Base-by-base conservation (phyloP, 75 land plant genomes). In the Azolla pinnata region DNA sequence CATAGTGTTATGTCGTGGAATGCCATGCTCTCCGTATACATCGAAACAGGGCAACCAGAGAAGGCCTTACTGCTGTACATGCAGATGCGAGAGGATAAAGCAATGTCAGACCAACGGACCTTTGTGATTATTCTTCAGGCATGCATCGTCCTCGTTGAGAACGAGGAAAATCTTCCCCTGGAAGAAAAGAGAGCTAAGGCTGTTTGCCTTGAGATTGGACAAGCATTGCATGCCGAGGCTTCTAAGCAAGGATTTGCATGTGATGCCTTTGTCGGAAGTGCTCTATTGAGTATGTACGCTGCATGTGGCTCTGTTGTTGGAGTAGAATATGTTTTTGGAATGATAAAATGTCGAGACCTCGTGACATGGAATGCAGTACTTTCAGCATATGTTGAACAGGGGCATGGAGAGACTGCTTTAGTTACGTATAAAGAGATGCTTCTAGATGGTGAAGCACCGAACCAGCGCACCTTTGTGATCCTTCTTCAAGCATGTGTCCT, bases 71-170 rank as follows among this genome's bases (percentile, higher is more conserved):
- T 40, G 34, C 54, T 63, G 32, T 69, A 61, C 57, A 54, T 29
- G 31, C 78, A 75, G 77, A 71, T 75, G 76, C 75, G 71, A 56
- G 32, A 50, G 67, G 70, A 69, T 29, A 66, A 58, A 26, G 19
- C 73, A 17, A 57, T 65, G 23, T 69, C 77, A 33, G 78, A 75
- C 59, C 70, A 74, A 10, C 44, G 74, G 19, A 72, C 78, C 28
- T 60, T 74, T 46, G 65, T 75, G 9, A 76, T 61, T 24, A 59
- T 65, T 27, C 71, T 68, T 9, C 63, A 56, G 10, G 71, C 71
- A 50, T 68, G 49, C 21, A 4, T 46, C 21, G 21, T 2, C n/a
- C 49, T 46, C 2, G 4, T 23, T 4, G 49, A 46, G 21, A 46
- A 46, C 23, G 49, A 46, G 21, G 49, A 46, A 46, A 23, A 18